These are phyloP conservation scores for Boletus barrowsii DNA, from an alignment of 768 basidiomycete genomes.

Conservation along the genomic window DNA sequence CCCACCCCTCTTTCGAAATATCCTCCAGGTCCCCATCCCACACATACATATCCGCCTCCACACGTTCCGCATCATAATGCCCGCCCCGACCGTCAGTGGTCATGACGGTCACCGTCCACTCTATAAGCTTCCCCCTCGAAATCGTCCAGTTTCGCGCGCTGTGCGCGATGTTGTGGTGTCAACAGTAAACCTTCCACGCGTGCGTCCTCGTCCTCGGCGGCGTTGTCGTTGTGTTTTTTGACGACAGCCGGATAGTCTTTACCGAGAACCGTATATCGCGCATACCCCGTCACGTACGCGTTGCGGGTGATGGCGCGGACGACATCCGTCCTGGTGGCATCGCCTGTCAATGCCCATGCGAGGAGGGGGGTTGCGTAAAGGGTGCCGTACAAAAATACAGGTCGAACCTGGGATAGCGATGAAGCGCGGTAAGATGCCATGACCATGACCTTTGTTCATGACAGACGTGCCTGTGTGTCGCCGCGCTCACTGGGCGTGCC, in stretches of 20 bases:
- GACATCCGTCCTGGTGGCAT: not conserved
- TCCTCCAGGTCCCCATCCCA: not conserved
- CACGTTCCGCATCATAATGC: not conserved
- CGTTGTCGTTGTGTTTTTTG: not conserved
- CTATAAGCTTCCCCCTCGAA: not conserved
- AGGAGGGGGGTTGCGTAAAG: not conserved
- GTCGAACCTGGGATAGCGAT: not conserved
- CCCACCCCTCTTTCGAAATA: not conserved
- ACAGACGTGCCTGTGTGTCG: too few species aligned
- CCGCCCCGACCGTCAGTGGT: not conserved
- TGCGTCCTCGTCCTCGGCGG: not conserved
- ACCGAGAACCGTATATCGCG: not conserved
- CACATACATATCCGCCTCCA: not conserved
- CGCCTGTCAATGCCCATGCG: not conserved
- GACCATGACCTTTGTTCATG: too few species aligned
- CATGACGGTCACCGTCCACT: not conserved
- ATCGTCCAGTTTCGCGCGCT: not conserved
- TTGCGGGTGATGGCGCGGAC: not conserved
- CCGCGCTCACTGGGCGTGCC: too few species aligned
- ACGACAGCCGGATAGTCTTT: not conserved
- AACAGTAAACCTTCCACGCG: not conserved
- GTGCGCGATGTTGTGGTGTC: not conserved
- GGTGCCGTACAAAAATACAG: not conserved
- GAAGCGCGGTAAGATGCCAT: too few species aligned
- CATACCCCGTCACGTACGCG: not conserved